Evolutionary conservation across 179 eudicot genomes (phyloP), one percentile per base, ranked within the genome.

Genomic region (Spinacia oleracea): DNA sequence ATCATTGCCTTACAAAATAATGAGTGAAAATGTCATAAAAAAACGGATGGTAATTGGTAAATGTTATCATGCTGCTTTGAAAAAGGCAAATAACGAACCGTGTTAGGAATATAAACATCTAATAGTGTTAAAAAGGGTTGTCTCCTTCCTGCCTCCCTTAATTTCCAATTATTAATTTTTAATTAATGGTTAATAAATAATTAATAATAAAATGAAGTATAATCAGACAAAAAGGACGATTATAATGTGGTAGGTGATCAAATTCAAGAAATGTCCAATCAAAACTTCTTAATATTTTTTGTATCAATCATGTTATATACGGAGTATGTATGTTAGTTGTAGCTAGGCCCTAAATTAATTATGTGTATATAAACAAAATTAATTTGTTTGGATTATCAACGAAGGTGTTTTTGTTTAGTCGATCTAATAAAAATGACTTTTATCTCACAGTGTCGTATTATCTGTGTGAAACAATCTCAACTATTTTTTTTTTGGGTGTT

Each of bases 81-180:
- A 51, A 76, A 76, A 65, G 21, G 63, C 48, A 72, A 76, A 66
- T 70, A 65, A 65, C 64, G 51, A 76, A 76, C 72, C 43, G 51
- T 76, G 79, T 66, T 68, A 50, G 64, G 64, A 77, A 65, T 63
- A n/a, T n/a, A n/a, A n/a, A n/a, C 51, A 35, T 65, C 34, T 50
- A 31, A 42, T 11, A 32, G 31, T 48, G 63, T 27, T 31, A 63
- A 65, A 65, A 50, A 27, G 60, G 34, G 5, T 21, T 66, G 16
- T 65, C 60, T 62, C 40, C 69, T 27, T 20, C 78, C 21, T 45
- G 60, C 78, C 70, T 42, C 55, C 69, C 63, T 18, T 51, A 72
- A 72, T 72, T 31, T 12, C 18, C 27, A 51, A 72, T 51, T 16
- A 71, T 72, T 72, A 31, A 32, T 15, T 20, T 18, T 50, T 48